phyloP scores from a whole-genome alignment of 352 stramenopile species.

The Blastocystis hominis region DNA sequence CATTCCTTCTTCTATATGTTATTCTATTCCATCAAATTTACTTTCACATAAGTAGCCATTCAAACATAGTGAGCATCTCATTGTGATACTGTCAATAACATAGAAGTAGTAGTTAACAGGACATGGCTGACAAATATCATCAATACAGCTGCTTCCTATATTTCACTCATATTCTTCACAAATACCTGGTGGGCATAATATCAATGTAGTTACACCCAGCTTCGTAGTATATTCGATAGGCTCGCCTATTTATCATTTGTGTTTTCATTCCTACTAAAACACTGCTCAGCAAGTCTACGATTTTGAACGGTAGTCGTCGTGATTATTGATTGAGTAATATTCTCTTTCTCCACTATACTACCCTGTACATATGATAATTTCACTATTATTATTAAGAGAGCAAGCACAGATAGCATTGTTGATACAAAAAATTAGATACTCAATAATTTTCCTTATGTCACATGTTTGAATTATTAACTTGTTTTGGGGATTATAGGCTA shows the following conservation, averaged over 20 bases:
- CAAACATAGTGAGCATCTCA: background rate
- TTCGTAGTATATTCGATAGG: conserved; percentile 7
- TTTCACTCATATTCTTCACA: background rate
- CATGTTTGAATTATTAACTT: background rate
- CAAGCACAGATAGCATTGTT: background rate
- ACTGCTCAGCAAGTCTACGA: background rate
- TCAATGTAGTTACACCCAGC: background rate
- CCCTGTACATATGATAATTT: background rate
- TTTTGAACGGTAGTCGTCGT: background rate
- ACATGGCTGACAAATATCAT: background rate
- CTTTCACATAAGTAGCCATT: conserved; percentile 26
- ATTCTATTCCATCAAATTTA: background rate
- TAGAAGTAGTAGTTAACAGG: background rate
- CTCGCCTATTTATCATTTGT: background rate
- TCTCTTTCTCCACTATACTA: background rate
- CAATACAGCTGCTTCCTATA: background rate
- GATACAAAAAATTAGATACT: background rate
- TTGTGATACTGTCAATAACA: background rate
- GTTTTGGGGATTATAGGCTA: no score
- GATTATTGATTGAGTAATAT: background rate
- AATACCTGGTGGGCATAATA: background rate
- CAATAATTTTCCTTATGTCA: background rate
- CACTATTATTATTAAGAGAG: background rate
- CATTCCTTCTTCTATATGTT: background rate
- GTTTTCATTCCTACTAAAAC: background rate